Base-by-base conservation (phyloP, 2,329 filamentous ascomycete species). In the Penicillium griseofulvum region DNA sequence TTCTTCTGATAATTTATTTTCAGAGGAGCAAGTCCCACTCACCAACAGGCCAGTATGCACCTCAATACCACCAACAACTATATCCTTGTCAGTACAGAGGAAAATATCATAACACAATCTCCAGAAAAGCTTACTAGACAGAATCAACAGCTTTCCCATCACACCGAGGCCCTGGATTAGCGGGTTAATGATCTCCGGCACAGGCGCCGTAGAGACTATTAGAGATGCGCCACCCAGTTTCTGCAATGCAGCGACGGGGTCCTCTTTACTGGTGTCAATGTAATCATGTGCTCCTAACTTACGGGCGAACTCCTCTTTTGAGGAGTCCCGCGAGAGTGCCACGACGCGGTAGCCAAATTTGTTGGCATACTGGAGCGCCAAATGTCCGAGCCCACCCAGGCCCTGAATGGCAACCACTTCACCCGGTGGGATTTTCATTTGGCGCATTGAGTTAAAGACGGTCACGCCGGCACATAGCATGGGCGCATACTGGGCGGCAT, bases 331-430 rank as follows among this genome's bases (percentile, higher is more conserved):
- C n/a, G 34, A 49, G 11, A 49, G 46, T 8, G 46, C 46, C 24
- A 49, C 78, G 7, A 80, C 80, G 14, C 76, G 73, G 66, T 75
- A 82, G 10, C 81, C 81, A 74, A 83, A 78, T 50, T 78, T 78
- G 17, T 75, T 71, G 0, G 80, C 74, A 57, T 80, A 83, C 59
- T 83, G 80, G 36, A 83, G 64, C 0, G 80, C 81, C 6, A 83
- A 65, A 68, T 83, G 81, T 4, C 81, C 80, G 1, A 81, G 70
- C 0, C 79, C 79, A 5, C 81, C 81, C 4, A 83, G 71, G 5
- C 81, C 81, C 60, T 82, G 78, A 16, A 83, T 68, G 0, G 79
- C 81, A 4, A 83, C 78, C 3, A 71, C 68, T 34, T 77, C 76
- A 8, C 79, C 80, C 0, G 74, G 66, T 0, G 65, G 64, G 46